Percentiles rank a stretch among this genome's conserved stretches.
Conservation (phyloP, 139 green algal species). For the Chlamydomonas sp. region DNA sequence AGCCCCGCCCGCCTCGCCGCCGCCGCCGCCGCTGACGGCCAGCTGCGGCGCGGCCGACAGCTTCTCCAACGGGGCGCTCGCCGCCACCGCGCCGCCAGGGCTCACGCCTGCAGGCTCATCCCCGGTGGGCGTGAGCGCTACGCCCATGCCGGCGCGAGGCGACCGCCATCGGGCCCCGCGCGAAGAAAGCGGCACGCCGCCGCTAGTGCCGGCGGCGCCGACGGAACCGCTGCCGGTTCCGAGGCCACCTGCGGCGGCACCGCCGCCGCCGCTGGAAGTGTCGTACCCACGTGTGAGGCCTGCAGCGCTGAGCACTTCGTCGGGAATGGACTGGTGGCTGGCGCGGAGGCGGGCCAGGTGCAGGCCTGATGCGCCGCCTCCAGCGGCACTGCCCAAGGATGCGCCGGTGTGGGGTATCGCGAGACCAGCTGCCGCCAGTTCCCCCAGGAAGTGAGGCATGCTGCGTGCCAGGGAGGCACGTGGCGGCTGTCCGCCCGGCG, state of each 20-base stretch:
- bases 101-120: not conserved
- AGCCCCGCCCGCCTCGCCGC: not conserved
- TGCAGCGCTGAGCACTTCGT: not conserved
- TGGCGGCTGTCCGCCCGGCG: too few relatives aligned
- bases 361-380: not conserved
- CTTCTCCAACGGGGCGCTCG: not conserved
- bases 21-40: not conserved
- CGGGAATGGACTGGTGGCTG: constrained; percentile 29
- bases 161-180: constrained; percentile 4
- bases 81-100: not conserved
- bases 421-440: too few relatives aligned
- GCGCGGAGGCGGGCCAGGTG: constrained; percentile 1
- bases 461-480: too few relatives aligned
- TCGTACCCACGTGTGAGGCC: too few relatives aligned
- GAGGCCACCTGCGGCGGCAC: not conserved
- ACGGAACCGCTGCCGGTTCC: not conserved
- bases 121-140: too few relatives aligned
- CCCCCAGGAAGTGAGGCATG: too few relatives aligned
- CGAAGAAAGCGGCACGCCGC: not conserved
- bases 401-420: too few relatives aligned
- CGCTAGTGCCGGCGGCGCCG: not conserved
- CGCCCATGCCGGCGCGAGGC: not conserved
- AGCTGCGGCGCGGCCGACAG: not conserved
- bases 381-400: not conserved
- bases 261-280: not conserved